Percentiles rank a stretch among this genome's conserved stretches.
Conservation (phyloP, 2,329 filamentous ascomycete species). For the Blastomyces parvus region DNA sequence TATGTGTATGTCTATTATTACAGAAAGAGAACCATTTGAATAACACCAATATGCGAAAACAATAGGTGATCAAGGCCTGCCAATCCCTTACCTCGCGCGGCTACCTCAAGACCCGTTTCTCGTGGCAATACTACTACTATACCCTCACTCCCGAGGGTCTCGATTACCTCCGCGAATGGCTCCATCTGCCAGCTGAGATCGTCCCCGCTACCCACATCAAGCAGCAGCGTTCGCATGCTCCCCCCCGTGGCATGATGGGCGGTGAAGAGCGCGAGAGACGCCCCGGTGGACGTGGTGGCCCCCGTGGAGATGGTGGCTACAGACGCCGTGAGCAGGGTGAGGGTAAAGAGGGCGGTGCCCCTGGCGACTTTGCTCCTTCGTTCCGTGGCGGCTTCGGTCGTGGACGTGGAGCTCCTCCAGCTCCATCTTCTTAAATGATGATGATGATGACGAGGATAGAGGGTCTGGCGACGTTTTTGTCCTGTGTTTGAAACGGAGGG, state of each 20-base stretch:
- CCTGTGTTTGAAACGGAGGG: background rate
- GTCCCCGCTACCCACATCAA: slow-evolving; percentile 99
- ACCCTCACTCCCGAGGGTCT: slow-evolving; percentile 98
- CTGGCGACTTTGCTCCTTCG: slow-evolving; percentile 82
- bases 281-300: slow-evolving; percentile 73
- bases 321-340: slow-evolving; percentile 78
- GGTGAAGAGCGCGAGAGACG: slow-evolving; percentile 72
- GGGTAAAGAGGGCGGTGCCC: slow-evolving; percentile 84
- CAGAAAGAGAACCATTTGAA: slow-evolving; percentile 5
- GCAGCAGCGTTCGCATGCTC: slow-evolving; percentile 97
- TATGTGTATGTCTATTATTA: background rate
- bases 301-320: slow-evolving; percentile 74
- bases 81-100: slow-evolving; percentile 97
- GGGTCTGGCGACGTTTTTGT: background rate
- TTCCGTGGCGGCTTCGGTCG: slow-evolving; percentile 89
- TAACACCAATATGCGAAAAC: slow-evolving; percentile 8
- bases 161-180: slow-evolving; percentile 99
- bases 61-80: slow-evolving; percentile 84
- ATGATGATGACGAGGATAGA: slow-evolving; percentile 1
- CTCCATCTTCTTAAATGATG: slow-evolving; percentile 20
- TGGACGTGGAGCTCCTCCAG: slow-evolving; percentile 68
- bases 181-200: slow-evolving; percentile 98
- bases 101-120: slow-evolving; percentile 99
- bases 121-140: slow-evolving; percentile 99
- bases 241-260: slow-evolving; percentile 96